Conservation (phyloP, 768 basidiomycete species). For the Cystobasidium tubakii region DNA sequence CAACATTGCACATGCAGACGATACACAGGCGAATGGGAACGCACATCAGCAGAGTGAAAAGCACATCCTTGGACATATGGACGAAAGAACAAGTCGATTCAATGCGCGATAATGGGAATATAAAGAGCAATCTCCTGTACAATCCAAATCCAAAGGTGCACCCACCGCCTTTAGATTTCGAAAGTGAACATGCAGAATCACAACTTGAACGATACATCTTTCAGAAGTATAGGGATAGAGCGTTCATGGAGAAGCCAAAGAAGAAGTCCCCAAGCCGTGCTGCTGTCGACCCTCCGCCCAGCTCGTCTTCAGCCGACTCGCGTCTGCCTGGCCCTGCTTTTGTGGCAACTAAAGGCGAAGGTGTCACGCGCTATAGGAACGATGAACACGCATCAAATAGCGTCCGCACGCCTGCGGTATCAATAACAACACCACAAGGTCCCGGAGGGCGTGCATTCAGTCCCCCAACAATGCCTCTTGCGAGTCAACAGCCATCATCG, state of each 20-base stretch:
- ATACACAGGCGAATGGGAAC: conserved; percentile 17
- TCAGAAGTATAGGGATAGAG: conserved; percentile 27
- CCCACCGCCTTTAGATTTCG: conserved; percentile 25
- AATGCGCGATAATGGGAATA: conserved; percentile 24
- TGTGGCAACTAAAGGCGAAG: neutral
- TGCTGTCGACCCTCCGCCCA: neutral
- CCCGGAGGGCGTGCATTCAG: neutral
- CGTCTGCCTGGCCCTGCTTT: neutral
- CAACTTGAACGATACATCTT: conserved; percentile 22
- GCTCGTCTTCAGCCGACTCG: neutral
- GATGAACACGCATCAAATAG: neutral
- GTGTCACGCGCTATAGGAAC: neutral
- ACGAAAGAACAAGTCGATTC: conserved; percentile 36
- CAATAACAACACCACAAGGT: neutral
- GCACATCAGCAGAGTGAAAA: conserved; percentile 33
- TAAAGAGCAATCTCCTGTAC: conserved; percentile 7
- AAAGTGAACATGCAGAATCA: conserved; percentile 17
- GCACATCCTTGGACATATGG: conserved; percentile 25
- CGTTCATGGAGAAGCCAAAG: conserved; percentile 17
- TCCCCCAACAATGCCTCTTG: neutral
- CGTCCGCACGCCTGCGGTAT: neutral
- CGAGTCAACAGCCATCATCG: neutral
- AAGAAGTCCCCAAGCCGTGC: neutral
- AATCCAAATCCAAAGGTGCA: conserved; percentile 11
- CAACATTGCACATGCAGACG: neutral